Evolutionary conservation across 2,329 filamentous ascomycete genomes (phyloP).

Genomic region (Chaetomium olivaceum): DNA sequence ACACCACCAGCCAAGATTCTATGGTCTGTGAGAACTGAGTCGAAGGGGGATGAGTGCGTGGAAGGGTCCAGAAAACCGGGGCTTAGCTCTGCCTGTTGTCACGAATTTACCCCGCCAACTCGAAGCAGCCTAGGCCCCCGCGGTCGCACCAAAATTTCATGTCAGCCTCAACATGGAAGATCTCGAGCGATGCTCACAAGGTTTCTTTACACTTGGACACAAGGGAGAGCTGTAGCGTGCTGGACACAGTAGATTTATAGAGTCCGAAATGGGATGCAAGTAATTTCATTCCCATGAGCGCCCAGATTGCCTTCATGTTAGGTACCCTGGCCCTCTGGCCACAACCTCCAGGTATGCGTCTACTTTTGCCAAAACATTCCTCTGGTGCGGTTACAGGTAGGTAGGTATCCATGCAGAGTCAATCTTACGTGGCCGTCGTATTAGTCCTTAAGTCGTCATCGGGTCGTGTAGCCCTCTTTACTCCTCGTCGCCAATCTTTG

Average conservation of each 20-base stretch:
- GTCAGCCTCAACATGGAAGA: neutral
- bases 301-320: slow-evolving; percentile 18
- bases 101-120: slow-evolving; percentile 22
- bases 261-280: slow-evolving; percentile 2
- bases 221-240: neutral
- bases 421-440: slow-evolving; percentile 20
- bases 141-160: slow-evolving; percentile 4
- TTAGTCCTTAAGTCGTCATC: slow-evolving; percentile 15
- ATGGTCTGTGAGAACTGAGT: neutral
- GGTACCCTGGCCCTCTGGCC: slow-evolving; percentile 2
- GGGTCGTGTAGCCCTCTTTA: slow-evolving; percentile 31
- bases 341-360: slow-evolving; percentile 13
- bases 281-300: slow-evolving; percentile 24
- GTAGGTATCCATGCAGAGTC: slow-evolving; percentile 23
- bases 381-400: neutral
- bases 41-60: neutral
- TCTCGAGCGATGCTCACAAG: neutral
- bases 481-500: slow-evolving; percentile 44
- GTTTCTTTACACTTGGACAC: neutral
- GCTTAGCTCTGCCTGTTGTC: neutral
- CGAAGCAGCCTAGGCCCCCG: neutral
- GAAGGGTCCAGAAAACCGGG: slow-evolving; percentile 19
- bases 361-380: slow-evolving; percentile 12
- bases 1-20: neutral
- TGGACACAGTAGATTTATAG: neutral